Percentiles rank a stretch among this genome's conserved stretches.
phyloP scores from a whole-genome alignment of 805 yeast genomes.

The Cyberlindnera mycetangii region DNA sequence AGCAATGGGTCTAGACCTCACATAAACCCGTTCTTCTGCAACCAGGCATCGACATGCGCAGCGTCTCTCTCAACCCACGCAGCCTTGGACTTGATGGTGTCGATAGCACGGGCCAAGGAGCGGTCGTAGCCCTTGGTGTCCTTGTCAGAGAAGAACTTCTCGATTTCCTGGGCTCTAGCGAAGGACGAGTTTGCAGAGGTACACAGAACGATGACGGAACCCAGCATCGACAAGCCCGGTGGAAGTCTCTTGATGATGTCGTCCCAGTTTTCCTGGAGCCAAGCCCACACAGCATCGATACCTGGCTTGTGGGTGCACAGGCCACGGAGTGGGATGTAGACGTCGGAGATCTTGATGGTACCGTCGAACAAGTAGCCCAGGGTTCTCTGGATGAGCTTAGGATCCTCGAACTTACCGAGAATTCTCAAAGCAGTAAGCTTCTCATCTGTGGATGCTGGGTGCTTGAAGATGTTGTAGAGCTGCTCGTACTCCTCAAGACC shows the following conservation, averaged over 20 bases:
- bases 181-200: conserved; percentile 59
- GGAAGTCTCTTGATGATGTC: conserved; percentile 65
- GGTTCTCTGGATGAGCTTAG: conserved; percentile 52
- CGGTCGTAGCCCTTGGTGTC: conserved; percentile 64
- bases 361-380: conserved; percentile 56
- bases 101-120: conserved; percentile 63
- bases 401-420: conserved; percentile 60
- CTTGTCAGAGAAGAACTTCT: conserved; percentile 48
- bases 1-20: no score
- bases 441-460: conserved; percentile 62
- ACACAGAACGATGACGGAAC: conserved; percentile 63
- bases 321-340: conserved; percentile 74
- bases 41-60: conserved; percentile 46
- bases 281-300: conserved; percentile 65
- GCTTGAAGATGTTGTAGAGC: conserved; percentile 55
- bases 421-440: conserved; percentile 66
- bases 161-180: conserved; percentile 49
- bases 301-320: conserved; percentile 63
- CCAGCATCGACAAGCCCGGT: conserved; percentile 76
- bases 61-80: conserved; percentile 59
- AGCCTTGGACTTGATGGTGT: conserved; percentile 53
- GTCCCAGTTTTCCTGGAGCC: conserved; percentile 77
- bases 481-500: conserved; percentile 60
- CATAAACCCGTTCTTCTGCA: conserved; percentile 33
- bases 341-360: conserved; percentile 65